Conservation (phyloP, 495 filamentous ascomycete genomes). For the Penicillium mononematosum region DNA sequence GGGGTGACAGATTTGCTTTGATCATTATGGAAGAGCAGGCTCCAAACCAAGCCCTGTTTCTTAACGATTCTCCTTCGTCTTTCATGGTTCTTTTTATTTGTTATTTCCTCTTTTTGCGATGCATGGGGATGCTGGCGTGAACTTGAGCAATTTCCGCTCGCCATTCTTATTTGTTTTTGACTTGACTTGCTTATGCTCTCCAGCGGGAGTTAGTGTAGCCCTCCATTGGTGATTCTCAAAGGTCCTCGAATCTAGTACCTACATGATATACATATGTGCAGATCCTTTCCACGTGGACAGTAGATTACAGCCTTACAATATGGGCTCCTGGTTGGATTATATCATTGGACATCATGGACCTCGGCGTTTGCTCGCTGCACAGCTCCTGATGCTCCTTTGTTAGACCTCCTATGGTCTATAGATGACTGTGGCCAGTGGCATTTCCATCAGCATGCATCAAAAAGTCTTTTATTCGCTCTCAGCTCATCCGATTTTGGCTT, state of each 20-base stretch:
- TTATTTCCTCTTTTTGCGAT: constrained; percentile 18
- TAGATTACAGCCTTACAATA: not conserved
- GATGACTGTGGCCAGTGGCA: not conserved
- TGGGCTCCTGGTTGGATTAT: not conserved
- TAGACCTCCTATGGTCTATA: not conserved
- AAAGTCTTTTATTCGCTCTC: not conserved
- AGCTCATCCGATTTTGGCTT: not conserved
- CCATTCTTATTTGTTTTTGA: constrained; percentile 19
- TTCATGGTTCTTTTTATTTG: constrained; percentile 7
- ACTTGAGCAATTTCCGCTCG: constrained; percentile 20
- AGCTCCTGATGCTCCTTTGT: not conserved
- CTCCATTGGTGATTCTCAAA: constrained; percentile 10
- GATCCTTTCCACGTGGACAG: not conserved
- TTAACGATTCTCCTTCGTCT: constrained; percentile 30
- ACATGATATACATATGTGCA: not conserved
- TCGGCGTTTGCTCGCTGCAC: not conserved
- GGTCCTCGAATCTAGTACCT: constrained; percentile 3
- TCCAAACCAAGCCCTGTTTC: constrained; percentile 14
- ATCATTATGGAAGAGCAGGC: constrained; percentile 10
- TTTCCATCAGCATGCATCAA: not conserved
- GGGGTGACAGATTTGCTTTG: constrained; percentile 12
- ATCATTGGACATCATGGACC: not conserved
- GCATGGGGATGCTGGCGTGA: constrained; percentile 35
- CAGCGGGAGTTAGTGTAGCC: constrained; percentile 42
- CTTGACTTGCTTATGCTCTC: constrained; percentile 34